These are phyloP conservation scores for Aspergillus fumigatiaffinis DNA, from an alignment of 2,329 filamentous ascomycete species.

Conservation along the genomic window DNA sequence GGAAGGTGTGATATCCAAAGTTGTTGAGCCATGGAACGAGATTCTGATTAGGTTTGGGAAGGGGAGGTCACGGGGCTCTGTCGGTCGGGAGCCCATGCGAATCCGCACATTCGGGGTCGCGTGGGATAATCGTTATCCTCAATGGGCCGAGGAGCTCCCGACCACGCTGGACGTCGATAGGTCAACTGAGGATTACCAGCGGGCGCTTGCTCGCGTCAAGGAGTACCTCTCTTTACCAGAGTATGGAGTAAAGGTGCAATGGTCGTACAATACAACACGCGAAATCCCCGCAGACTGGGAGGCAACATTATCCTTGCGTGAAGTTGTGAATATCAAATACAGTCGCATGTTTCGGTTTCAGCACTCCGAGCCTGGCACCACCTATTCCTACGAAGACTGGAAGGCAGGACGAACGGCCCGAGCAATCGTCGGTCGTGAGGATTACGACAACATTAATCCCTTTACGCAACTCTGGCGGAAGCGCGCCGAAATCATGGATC, in stretches of 20 bases:
- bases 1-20: constrained; percentile 2
- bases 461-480: background rate
- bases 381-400: constrained; percentile 13
- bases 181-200: background rate
- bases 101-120: constrained; percentile 8
- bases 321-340: constrained; percentile 3
- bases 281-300: constrained; percentile 6
- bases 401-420: constrained; percentile 8
- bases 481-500: background rate
- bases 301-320: background rate
- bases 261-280: constrained; percentile 1
- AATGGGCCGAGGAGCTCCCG: background rate
- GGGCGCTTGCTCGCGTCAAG: constrained; percentile 1
- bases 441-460: background rate
- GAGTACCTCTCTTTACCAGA: constrained; percentile 9
- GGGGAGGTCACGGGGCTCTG: background rate
- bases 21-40: constrained; percentile 6
- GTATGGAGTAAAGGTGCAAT: constrained; percentile 5
- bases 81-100: background rate
- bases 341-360: constrained; percentile 5
- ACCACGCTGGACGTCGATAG: background rate
- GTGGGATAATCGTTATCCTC: constrained; percentile 5
- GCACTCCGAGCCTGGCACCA: constrained; percentile 10
- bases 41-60: background rate
- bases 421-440: constrained; percentile 5